Percentiles rank a stretch among this genome's conserved stretches.
Conservation (phyloP, 106 monocot species). For the Gastrodia elata region DNA sequence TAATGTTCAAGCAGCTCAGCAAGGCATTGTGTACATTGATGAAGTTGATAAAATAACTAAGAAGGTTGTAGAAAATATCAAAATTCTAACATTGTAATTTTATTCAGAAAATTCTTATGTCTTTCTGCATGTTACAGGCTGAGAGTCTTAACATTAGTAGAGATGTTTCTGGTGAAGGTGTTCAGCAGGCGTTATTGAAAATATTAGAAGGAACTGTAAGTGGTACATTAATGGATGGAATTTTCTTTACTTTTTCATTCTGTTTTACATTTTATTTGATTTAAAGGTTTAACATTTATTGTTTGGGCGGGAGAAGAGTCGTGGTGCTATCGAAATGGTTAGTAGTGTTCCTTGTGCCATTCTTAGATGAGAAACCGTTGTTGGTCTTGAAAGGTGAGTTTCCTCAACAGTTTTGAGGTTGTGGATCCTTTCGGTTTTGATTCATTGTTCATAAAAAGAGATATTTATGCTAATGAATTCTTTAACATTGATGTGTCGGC, state of each 20-base stretch:
- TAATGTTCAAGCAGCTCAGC: constrained; percentile 91
- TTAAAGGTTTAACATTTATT: not conserved
- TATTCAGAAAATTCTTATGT: not conserved
- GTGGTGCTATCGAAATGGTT: too few relatives aligned
- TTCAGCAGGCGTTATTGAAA: constrained; percentile 93
- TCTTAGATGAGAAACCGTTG: too few relatives aligned
- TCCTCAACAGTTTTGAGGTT: too few relatives aligned
- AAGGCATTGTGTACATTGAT: constrained; percentile 96
- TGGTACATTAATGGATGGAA: constrained; percentile 1
- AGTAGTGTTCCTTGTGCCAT: too few relatives aligned
- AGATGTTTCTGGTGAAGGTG: constrained; percentile 99
- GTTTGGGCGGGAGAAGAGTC: too few relatives aligned
- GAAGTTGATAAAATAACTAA: constrained; percentile 99
- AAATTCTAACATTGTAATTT: not conserved
- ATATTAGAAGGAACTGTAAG: constrained; percentile 99
- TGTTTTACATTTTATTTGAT: not conserved
- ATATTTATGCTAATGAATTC: too few relatives aligned
- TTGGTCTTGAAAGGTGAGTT: too few relatives aligned
- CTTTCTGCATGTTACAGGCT: constrained; percentile 32
- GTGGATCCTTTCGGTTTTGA: too few relatives aligned
- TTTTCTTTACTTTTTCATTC: not conserved
- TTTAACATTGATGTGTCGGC: too few relatives aligned
- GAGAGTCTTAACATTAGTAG: constrained; percentile 70
- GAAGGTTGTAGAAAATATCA: constrained; percentile 42
- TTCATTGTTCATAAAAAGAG: too few relatives aligned